These are phyloP conservation scores for Neurospora sp. DNA, from an alignment of 2,329 filamentous ascomycete genomes.

Conservation along the genomic window DNA sequence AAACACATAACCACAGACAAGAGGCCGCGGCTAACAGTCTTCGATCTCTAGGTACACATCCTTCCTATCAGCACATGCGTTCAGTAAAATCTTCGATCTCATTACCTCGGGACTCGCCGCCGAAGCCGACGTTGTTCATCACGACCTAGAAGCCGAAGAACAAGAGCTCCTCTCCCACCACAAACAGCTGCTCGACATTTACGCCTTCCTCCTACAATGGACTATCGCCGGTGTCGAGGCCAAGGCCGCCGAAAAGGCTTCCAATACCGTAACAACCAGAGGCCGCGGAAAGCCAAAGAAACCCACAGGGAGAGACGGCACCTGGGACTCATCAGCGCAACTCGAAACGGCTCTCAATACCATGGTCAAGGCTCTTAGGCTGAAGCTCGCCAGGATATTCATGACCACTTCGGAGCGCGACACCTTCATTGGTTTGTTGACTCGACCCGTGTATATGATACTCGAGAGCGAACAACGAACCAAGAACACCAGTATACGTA, in stretches of 20 bases:
- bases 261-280: slow-evolving; percentile 57
- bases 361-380: slow-evolving; percentile 91
- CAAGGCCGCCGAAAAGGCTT: slow-evolving; percentile 83
- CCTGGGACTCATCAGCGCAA: slow-evolving; percentile 83
- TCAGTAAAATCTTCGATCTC: slow-evolving; percentile 89
- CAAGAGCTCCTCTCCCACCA: slow-evolving; percentile 79
- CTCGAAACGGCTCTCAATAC: slow-evolving; percentile 80
- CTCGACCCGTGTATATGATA: slow-evolving; percentile 84
- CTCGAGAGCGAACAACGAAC: slow-evolving; percentile 88
- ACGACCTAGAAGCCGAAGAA: slow-evolving; percentile 85
- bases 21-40: background rate
- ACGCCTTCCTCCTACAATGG: slow-evolving; percentile 91
- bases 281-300: slow-evolving; percentile 66
- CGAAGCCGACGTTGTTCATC: slow-evolving; percentile 75
- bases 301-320: slow-evolving; percentile 65
- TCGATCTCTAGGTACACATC: slow-evolving; percentile 61
- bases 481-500: slow-evolving; percentile 79
- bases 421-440: slow-evolving; percentile 86
- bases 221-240: slow-evolving; percentile 88
- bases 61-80: slow-evolving; percentile 65
- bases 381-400: slow-evolving; percentile 89
- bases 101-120: slow-evolving; percentile 76
- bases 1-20: background rate
- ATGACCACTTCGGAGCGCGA: slow-evolving; percentile 93
- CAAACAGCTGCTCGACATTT: slow-evolving; percentile 86